A percentile compares a stretch with the other conserved stretches of the same genome.
Evolutionary conservation across 495 filamentous ascomycete species (phyloP).

Genomic region (Letharia columbiana): DNA sequence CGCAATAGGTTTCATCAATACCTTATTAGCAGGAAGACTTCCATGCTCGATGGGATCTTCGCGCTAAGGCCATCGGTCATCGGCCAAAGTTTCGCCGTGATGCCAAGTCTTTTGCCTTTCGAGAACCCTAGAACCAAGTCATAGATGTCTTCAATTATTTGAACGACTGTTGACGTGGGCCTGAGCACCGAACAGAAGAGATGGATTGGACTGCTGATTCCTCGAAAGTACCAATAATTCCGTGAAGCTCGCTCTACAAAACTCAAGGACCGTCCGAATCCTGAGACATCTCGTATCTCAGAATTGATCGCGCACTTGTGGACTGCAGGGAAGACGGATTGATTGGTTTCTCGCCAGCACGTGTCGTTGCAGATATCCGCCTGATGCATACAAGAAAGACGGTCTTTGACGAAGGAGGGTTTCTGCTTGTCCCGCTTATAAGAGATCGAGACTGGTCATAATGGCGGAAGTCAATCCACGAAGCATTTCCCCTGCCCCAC

Average conservation of each 20-base stretch:
- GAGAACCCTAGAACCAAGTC: background rate
- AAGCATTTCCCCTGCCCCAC: background rate
- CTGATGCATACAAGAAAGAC: conserved; percentile 1
- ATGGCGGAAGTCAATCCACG: conserved; percentile 2
- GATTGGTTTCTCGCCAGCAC: background rate
- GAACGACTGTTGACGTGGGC: background rate
- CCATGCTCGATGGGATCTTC: background rate
- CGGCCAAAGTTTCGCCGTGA: conserved; percentile 6
- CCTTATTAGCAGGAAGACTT: too few species aligned
- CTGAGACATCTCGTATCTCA: background rate
- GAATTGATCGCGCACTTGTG: background rate
- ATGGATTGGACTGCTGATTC: background rate
- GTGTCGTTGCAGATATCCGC: background rate
- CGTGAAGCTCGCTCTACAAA: background rate
- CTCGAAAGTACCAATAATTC: background rate
- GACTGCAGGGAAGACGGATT: background rate
- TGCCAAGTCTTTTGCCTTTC: conserved; percentile 4
- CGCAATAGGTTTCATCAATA: background rate
- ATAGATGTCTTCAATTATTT: background rate
- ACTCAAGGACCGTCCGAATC: background rate
- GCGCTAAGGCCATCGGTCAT: background rate
- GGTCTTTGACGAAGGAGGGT: background rate
- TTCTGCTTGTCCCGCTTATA: background rate
- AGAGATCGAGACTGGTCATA: background rate
- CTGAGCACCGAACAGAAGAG: background rate